Percentiles rank a stretch among this genome's conserved stretches.
Evolutionary conservation across 2,329 filamentous ascomycete genomes (phyloP).

Genomic region (Colletotrichum lentis): DNA sequence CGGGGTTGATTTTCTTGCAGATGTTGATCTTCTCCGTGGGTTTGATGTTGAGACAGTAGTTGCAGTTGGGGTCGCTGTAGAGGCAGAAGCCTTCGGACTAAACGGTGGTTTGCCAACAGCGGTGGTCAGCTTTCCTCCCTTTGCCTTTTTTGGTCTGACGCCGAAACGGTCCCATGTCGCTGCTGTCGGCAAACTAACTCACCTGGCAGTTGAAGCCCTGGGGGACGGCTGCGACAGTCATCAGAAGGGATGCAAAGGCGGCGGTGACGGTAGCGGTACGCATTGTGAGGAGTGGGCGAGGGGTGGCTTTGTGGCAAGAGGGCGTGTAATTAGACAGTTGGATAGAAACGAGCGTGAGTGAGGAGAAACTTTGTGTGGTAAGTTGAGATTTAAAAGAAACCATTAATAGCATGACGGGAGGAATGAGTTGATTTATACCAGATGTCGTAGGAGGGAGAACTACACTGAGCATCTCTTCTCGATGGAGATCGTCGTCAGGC

Average conservation of each 20-base stretch:
- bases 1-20: conserved; percentile 18
- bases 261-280: conserved; percentile 1
- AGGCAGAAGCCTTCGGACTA: conserved; percentile 22
- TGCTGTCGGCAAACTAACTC: not conserved
- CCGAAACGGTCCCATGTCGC: not conserved
- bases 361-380: not conserved
- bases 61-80: conserved; percentile 23
- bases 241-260: conserved; percentile 2
- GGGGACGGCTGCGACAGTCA: conserved; percentile 7
- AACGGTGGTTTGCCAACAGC: not conserved
- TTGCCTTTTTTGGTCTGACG: not conserved
- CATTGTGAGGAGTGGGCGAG: conserved; percentile 2
- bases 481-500: too few species aligned
- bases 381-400: too few species aligned
- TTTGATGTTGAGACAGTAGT: conserved; percentile 14
- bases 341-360: not conserved
- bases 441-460: too few species aligned
- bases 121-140: not conserved
- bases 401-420: too few species aligned
- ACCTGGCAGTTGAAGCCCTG: conserved; percentile 25
- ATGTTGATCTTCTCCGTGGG: conserved; percentile 1
- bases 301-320: too few species aligned
- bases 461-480: too few species aligned
- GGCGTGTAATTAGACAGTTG: not conserved
- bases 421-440: too few species aligned